A percentile compares a stretch with the other conserved stretches of the same genome.
These are phyloP conservation scores for Leccinellum rugosiceps DNA, from an alignment of 768 basidiomycete genomes.

Conservation along the genomic window DNA sequence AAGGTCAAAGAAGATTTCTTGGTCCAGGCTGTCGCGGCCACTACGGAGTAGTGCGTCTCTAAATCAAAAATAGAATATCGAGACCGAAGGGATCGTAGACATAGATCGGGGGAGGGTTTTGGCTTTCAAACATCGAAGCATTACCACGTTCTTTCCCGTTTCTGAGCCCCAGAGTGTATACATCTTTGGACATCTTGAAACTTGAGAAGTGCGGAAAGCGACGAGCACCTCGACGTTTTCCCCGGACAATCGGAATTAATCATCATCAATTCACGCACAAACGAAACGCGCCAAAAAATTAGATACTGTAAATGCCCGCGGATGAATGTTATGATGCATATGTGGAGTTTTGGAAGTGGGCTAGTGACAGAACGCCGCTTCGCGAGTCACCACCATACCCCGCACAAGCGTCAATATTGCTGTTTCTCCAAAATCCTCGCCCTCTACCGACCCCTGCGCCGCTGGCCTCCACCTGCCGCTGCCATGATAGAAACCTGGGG, in stretches of 20 bases:
- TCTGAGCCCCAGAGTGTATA: neutral
- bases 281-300: neutral
- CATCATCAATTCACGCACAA: neutral
- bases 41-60: neutral
- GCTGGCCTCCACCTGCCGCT: conserved; percentile 6
- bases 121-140: neutral
- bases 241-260: neutral
- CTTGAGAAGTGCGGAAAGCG: neutral
- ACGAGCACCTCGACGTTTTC: neutral
- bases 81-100: neutral
- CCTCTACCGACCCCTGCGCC: conserved; percentile 8
- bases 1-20: conserved; percentile 28
- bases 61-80: neutral
- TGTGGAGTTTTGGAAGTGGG: neutral
- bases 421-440: neutral
- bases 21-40: conserved; percentile 1
- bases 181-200: neutral
- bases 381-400: neutral
- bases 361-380: neutral
- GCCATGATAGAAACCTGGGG: neutral
- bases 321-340: neutral
- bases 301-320: neutral
- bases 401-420: neutral
- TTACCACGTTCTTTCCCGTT: neutral
- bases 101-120: neutral